Evolutionary conservation across 2,329 filamentous ascomycete species (phyloP).

Genomic region (Gremmenia infestans): DNA sequence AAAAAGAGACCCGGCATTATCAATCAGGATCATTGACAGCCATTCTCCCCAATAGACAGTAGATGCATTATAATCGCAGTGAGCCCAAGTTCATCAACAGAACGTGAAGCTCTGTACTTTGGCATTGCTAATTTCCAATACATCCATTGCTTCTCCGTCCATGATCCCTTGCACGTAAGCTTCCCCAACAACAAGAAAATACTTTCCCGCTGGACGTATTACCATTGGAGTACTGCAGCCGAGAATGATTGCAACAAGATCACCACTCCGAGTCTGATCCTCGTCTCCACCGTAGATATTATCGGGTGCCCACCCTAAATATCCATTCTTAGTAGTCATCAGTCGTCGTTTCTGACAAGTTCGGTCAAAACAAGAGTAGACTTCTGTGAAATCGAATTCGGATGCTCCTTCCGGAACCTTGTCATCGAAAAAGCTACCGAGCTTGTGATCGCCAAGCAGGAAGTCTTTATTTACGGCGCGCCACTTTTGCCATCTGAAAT

Average conservation of each 20-base stretch:
- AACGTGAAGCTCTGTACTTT: conserved; percentile 2
- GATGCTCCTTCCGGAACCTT: conserved; percentile 5
- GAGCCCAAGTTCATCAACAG: not conserved
- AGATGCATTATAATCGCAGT: no score
- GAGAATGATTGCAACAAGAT: conserved; percentile 16
- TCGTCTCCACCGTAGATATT: conserved; percentile 6
- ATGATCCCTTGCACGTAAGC: conserved; percentile 21
- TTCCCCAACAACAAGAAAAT: conserved; percentile 16
- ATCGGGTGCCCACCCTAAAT: conserved; percentile 15
- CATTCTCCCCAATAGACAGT: no score
- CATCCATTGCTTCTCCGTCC: conserved; percentile 16
- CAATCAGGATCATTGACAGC: no score
- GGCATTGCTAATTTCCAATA: not conserved
- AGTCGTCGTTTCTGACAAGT: conserved; percentile 8
- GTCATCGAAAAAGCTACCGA: conserved; percentile 11
- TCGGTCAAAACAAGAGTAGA: conserved; percentile 8
- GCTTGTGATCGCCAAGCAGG: not conserved
- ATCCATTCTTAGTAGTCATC: conserved; percentile 10
- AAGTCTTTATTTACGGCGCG: conserved; percentile 7
- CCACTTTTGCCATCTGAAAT: conserved; percentile 12
- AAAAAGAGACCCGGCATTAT: no score
- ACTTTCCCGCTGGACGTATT: conserved; percentile 1
- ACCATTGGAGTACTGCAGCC: conserved; percentile 19
- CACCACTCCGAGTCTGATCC: conserved; percentile 6
- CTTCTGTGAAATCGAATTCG: conserved; percentile 14